Evolutionary conservation across 169 alveolate species (phyloP).

Genomic region (Besnoitia besnoiti): DNA sequence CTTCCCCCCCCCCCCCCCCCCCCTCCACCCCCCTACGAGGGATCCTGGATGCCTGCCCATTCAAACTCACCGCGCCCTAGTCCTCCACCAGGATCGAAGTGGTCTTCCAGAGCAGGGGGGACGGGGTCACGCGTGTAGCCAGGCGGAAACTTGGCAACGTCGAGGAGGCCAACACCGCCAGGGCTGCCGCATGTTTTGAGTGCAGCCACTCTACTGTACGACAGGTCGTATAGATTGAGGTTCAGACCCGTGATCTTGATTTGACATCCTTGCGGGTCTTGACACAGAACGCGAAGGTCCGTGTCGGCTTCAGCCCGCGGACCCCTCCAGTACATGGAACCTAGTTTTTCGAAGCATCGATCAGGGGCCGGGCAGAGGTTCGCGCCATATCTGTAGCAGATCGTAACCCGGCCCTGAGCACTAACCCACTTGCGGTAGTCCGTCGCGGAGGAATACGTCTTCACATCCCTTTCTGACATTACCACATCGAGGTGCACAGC

Average conservation of each 20-base stretch:
- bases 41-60: background rate
- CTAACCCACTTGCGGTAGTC: constrained; percentile 47
- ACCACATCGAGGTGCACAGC: background rate
- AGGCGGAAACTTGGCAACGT: background rate
- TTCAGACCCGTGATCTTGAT: constrained; percentile 36
- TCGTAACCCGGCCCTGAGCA: constrained; percentile 25
- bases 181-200: constrained; percentile 53
- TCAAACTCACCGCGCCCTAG: background rate
- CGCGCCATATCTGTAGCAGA: constrained; percentile 48
- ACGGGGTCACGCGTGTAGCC: background rate
- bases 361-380: background rate
- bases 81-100: background rate
- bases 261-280: constrained; percentile 35
- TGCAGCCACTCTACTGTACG: constrained; percentile 54
- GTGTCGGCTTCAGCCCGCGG: constrained; percentile 18
- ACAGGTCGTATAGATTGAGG: constrained; percentile 46
- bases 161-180: constrained; percentile 49
- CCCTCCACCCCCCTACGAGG: background rate
- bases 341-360: background rate
- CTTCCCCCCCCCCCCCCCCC: no score
- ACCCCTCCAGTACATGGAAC: constrained; percentile 47
- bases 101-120: background rate
- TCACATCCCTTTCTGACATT: background rate
- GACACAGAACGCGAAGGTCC: constrained; percentile 7
- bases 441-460: background rate